These are phyloP conservation scores for Dimocarpus longan DNA, from an alignment of 345 rosid species.

Conservation along the genomic window DNA sequence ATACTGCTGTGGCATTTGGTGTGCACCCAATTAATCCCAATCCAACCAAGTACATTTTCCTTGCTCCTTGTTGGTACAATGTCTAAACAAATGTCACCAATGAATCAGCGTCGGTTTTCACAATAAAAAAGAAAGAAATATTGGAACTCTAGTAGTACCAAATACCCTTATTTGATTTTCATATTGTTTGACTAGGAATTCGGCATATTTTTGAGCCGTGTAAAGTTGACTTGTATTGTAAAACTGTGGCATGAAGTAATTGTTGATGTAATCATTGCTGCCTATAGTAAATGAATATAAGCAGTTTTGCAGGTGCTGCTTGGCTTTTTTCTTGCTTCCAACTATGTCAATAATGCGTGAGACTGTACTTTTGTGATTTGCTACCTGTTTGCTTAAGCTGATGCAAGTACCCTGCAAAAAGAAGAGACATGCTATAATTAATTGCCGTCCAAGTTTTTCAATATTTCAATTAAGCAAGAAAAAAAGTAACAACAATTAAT, in stretches of 20 bases:
- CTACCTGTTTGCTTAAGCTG: not conserved
- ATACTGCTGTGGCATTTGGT: constrained; percentile 41
- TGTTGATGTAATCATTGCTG: constrained; percentile 47
- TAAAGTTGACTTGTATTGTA: constrained; percentile 6
- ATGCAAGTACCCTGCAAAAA: too few species aligned
- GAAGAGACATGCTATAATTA: too few species aligned
- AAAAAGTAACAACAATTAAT: not conserved
- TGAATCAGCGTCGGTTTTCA: too few species aligned
- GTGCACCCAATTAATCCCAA: constrained; percentile 73
- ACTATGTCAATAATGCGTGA: constrained; percentile 1
- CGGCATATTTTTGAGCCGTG: constrained; percentile 23
- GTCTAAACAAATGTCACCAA: constrained; percentile 29
- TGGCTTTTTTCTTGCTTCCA: constrained; percentile 6
- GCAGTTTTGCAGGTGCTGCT: constrained; percentile 24
- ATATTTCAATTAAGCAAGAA: not conserved
- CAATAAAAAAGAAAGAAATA: not conserved
- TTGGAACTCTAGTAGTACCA: not conserved
- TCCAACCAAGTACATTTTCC: constrained; percentile 56
- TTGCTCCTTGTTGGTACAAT: constrained; percentile 56
- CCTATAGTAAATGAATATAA: constrained; percentile 37
- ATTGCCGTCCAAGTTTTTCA: too few species aligned
- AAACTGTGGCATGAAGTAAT: constrained; percentile 32
- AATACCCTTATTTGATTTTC: constrained; percentile 27
- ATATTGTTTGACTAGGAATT: constrained; percentile 24
- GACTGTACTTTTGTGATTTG: constrained; percentile 22